phyloP scores from a whole-genome alignment of 805 yeast species.

The Schizosaccharomyces octosporus region DNA sequence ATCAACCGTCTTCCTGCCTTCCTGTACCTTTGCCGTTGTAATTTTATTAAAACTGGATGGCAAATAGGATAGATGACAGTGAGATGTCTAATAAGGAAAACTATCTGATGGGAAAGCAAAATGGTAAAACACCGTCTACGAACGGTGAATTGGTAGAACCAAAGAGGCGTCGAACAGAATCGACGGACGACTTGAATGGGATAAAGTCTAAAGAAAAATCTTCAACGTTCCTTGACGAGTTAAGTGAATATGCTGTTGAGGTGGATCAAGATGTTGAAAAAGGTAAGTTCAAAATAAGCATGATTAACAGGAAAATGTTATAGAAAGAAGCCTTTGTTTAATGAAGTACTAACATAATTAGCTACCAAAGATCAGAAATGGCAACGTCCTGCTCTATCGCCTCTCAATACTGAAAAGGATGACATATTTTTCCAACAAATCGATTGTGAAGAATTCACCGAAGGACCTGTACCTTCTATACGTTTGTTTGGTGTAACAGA shows the following conservation, averaged over 20 bases:
- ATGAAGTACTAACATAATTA: background rate
- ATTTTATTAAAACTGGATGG: background rate
- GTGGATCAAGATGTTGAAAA: background rate
- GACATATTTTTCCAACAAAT: slow-evolving; percentile 49
- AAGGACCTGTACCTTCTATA: slow-evolving; percentile 28
- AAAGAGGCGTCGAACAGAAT: background rate
- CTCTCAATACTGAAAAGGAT: background rate
- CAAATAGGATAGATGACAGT: background rate
- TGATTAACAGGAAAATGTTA: too few species aligned
- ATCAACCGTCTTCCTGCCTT: too few species aligned
- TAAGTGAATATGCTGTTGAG: background rate
- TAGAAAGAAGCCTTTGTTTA: background rate
- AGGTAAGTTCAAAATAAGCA: background rate
- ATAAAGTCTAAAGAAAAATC: background rate
- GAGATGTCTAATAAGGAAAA: background rate
- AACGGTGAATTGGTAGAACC: background rate
- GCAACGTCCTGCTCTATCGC: background rate
- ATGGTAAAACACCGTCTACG: background rate
- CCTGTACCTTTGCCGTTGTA: too few species aligned
- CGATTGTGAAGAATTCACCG: slow-evolving; percentile 75
- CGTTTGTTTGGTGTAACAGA: slow-evolving; percentile 81
- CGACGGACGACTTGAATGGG: background rate
- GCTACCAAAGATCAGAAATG: background rate
- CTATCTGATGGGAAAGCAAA: background rate
- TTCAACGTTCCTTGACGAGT: background rate